phyloP scores from a whole-genome alignment of 2,329 filamentous ascomycete genomes.

The Eutypella sp. region DNA sequence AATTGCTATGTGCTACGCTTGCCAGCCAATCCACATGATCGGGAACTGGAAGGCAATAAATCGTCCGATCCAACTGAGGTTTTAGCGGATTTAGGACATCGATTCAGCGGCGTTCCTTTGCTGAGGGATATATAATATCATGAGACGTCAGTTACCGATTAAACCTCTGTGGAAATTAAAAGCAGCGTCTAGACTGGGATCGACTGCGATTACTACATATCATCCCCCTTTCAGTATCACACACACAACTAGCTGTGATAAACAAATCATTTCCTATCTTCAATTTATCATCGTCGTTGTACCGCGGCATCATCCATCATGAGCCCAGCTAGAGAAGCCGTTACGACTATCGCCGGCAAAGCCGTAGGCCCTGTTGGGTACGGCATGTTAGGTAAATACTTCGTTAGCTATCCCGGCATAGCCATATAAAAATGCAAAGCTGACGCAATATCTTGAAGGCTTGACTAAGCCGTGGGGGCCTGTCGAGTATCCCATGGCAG shows the following conservation, averaged over 20 bases:
- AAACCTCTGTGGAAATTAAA: not conserved
- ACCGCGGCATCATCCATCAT: conserved; percentile 1
- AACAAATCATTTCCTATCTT: not conserved
- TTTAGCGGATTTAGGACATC: not conserved
- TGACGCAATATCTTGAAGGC: conserved; percentile 1
- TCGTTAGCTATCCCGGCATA: not conserved
- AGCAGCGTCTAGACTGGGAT: not conserved
- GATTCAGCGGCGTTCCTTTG: not conserved
- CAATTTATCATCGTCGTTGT: not conserved
- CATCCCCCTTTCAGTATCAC: not conserved
- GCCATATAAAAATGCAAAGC: not conserved
- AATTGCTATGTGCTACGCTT: not conserved
- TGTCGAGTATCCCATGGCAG: conserved; percentile 5
- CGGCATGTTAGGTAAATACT: conserved; percentile 7
- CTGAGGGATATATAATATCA: not conserved
- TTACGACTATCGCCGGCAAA: conserved; percentile 3
- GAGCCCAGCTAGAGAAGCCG: not conserved
- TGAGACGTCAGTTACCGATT: not conserved
- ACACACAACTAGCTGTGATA: not conserved
- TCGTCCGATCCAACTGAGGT: not conserved
- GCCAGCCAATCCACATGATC: not conserved
- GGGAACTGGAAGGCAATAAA: not conserved
- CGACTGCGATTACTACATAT: not conserved
- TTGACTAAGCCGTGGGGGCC: conserved; percentile 8
- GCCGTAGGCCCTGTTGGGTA: conserved; percentile 7